phyloP scores from a whole-genome alignment of 2,329 filamentous ascomycete genomes.

The Arthrobotrys conoides region DNA sequence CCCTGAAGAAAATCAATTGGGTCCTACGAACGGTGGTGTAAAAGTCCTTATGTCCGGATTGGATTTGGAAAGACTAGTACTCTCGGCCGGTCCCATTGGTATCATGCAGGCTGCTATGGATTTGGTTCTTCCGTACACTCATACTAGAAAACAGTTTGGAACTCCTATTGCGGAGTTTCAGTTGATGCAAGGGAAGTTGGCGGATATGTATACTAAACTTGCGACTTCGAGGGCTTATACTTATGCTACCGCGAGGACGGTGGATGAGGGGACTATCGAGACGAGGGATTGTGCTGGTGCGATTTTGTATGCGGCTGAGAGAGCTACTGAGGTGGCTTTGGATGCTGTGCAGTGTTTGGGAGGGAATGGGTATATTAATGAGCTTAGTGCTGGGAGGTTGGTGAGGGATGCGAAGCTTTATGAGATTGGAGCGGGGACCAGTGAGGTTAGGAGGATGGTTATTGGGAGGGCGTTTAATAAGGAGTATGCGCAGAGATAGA shows the following conservation, averaged over 20 bases:
- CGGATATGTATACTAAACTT: slow-evolving; percentile 97
- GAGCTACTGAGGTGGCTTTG: slow-evolving; percentile 86
- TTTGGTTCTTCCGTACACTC: slow-evolving; percentile 86
- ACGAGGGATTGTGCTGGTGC: slow-evolving; percentile 96
- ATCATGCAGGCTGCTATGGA: slow-evolving; percentile 95
- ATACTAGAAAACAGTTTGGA: slow-evolving; percentile 90
- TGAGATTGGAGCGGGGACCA: slow-evolving; percentile 96
- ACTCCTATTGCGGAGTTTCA: slow-evolving; percentile 91
- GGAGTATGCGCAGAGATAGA: slow-evolving; percentile 73
- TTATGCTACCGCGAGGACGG: slow-evolving; percentile 81
- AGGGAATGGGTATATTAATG: slow-evolving; percentile 95
- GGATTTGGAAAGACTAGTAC: slow-evolving; percentile 91
- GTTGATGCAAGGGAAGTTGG: slow-evolving; percentile 89
- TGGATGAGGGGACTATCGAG: slow-evolving; percentile 82
- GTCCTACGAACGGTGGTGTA: slow-evolving; percentile 83
- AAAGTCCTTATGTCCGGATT: slow-evolving; percentile 95
- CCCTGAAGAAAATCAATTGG: slow-evolving; percentile 83
- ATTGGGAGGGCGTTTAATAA: slow-evolving; percentile 94
- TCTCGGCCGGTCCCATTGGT: slow-evolving; percentile 89
- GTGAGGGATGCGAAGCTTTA: slow-evolving; percentile 86
- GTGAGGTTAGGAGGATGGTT: slow-evolving; percentile 92
- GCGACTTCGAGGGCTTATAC: slow-evolving; percentile 89
- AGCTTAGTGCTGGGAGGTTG: slow-evolving; percentile 89
- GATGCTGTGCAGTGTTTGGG: slow-evolving; percentile 94
- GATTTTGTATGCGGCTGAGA: slow-evolving; percentile 91